phyloP scores from a whole-genome alignment of 495 filamentous ascomycete species.

The Usnea hakonensis region DNA sequence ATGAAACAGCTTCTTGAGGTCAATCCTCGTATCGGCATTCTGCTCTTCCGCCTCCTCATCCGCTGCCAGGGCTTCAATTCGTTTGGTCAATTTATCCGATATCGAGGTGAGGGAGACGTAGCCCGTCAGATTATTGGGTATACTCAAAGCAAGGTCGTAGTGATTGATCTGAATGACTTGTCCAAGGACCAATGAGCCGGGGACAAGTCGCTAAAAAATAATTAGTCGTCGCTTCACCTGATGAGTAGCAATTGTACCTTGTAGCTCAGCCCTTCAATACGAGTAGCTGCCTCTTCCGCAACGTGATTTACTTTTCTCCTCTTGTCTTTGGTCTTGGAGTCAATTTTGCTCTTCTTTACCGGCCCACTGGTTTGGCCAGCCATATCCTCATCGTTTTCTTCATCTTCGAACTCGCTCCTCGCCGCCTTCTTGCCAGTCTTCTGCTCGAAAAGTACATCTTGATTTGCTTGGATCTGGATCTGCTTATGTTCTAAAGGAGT shows the following conservation, averaged over 20 bases:
- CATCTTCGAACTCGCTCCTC: slow-evolving; percentile 35
- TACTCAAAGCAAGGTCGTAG: slow-evolving; percentile 66
- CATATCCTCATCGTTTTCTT: slow-evolving; percentile 39
- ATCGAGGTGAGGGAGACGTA: slow-evolving; percentile 86
- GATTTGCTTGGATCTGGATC: slow-evolving; percentile 86
- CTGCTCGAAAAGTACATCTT: slow-evolving; percentile 90
- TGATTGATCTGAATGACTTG: slow-evolving; percentile 74
- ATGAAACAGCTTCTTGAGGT: slow-evolving; percentile 64
- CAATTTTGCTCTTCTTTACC: slow-evolving; percentile 41
- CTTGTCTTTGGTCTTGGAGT: slow-evolving; percentile 38
- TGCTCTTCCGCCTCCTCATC: slow-evolving; percentile 47
- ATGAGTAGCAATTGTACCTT: slow-evolving; percentile 51
- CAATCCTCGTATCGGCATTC: slow-evolving; percentile 50
- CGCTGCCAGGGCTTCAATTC: slow-evolving; percentile 55
- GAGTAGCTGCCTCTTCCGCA: slow-evolving; percentile 50
- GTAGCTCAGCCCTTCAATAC: slow-evolving; percentile 80
- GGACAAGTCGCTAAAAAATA: slow-evolving; percentile 57
- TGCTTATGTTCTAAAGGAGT: slow-evolving; percentile 94
- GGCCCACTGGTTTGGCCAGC: slow-evolving; percentile 44
- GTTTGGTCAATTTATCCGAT: slow-evolving; percentile 62
- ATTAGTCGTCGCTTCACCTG: slow-evolving; percentile 27
- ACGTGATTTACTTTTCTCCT: slow-evolving; percentile 40
- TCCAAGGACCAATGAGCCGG: slow-evolving; percentile 79
- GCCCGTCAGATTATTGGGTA: slow-evolving; percentile 88
- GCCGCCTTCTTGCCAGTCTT: slow-evolving; percentile 46